Conservation (phyloP, 805 yeast genomes). For the Ogataea minuta region DNA sequence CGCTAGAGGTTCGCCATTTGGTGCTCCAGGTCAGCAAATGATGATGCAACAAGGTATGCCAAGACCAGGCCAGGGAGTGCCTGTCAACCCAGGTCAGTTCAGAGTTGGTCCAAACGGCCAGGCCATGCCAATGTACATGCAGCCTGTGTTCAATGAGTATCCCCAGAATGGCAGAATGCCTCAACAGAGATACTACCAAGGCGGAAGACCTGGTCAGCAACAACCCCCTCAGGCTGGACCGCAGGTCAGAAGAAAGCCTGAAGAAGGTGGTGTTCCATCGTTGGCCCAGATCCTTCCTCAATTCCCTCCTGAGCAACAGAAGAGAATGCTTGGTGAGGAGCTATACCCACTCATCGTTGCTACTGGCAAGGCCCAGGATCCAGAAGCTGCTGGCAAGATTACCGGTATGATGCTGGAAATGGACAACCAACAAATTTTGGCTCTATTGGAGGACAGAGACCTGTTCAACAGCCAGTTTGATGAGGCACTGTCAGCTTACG, state of each 20-base stretch:
- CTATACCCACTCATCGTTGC: slow-evolving; percentile 89
- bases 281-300: slow-evolving; percentile 62
- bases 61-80: slow-evolving; percentile 59
- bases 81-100: slow-evolving; percentile 56
- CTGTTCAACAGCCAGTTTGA: slow-evolving; percentile 86
- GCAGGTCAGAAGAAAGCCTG: slow-evolving; percentile 26
- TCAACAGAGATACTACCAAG: slow-evolving; percentile 46
- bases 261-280: slow-evolving; percentile 34
- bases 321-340: slow-evolving; percentile 97
- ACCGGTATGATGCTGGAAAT: slow-evolving; percentile 98
- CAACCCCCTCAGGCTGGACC: slow-evolving; percentile 26
- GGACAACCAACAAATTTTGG: slow-evolving; percentile 87
- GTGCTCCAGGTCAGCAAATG: slow-evolving; percentile 78
- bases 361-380: slow-evolving; percentile 82
- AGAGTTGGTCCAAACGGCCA: slow-evolving; percentile 80
- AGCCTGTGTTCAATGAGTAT: slow-evolving; percentile 71
- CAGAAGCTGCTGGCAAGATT: slow-evolving; percentile 96
- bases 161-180: slow-evolving; percentile 56
- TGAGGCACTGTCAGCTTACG: slow-evolving; percentile 93
- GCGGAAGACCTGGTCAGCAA: slow-evolving; percentile 35
- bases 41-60: slow-evolving; percentile 63
- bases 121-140: slow-evolving; percentile 79
- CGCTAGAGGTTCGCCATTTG: slow-evolving; percentile 75
- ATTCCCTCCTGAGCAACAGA: slow-evolving; percentile 86
- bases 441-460: slow-evolving; percentile 85